These are phyloP conservation scores for Vanrija sp. DNA, from an alignment of 1,284 basidiomycete genomes.

Conservation along the genomic window DNA sequence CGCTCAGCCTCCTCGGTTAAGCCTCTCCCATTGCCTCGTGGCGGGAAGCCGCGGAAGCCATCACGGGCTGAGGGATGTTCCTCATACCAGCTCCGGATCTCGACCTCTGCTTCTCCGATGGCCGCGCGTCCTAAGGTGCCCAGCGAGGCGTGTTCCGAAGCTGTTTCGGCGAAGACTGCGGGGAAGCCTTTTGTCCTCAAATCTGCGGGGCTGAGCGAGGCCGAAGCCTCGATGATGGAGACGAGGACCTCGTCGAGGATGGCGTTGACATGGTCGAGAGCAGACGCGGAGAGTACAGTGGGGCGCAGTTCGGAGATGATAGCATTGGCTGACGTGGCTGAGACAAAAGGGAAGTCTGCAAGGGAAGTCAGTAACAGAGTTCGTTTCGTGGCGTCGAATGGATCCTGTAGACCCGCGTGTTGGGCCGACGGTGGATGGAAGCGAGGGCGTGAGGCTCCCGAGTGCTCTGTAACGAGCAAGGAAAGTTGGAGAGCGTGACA, in stretches of 20 bases:
- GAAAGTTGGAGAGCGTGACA: no score
- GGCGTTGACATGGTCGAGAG: slow-evolving; percentile 72
- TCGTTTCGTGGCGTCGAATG: no score
- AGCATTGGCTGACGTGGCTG: slow-evolving; percentile 73
- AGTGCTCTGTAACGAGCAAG: no score
- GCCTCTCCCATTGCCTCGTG: slow-evolving; percentile 32
- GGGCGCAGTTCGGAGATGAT: slow-evolving; percentile 85
- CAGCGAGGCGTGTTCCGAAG: slow-evolving; percentile 20
- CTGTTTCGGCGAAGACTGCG: slow-evolving; percentile 58
- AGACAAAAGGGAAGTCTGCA: slow-evolving; percentile 51
- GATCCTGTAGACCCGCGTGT: no score
- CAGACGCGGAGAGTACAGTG: slow-evolving; percentile 71
- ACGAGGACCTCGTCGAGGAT: slow-evolving; percentile 83
- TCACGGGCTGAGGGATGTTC: slow-evolving; percentile 36
- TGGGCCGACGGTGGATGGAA: no score
- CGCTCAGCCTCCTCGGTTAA: slow-evolving; percentile 8
- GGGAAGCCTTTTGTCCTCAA: slow-evolving; percentile 66
- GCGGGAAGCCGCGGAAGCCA: slow-evolving; percentile 26
- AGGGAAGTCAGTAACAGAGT: no score
- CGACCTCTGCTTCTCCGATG: slow-evolving; percentile 85
- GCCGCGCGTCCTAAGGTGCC: slow-evolving; percentile 74
- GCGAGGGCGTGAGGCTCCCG: no score
- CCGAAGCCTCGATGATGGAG: slow-evolving; percentile 64
- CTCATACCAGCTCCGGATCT: slow-evolving; percentile 74
- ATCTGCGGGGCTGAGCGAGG: slow-evolving; percentile 69